These are phyloP conservation scores for Berberis vulgaris DNA, from an alignment of 164 flowering plant species.

Conservation along the genomic window DNA sequence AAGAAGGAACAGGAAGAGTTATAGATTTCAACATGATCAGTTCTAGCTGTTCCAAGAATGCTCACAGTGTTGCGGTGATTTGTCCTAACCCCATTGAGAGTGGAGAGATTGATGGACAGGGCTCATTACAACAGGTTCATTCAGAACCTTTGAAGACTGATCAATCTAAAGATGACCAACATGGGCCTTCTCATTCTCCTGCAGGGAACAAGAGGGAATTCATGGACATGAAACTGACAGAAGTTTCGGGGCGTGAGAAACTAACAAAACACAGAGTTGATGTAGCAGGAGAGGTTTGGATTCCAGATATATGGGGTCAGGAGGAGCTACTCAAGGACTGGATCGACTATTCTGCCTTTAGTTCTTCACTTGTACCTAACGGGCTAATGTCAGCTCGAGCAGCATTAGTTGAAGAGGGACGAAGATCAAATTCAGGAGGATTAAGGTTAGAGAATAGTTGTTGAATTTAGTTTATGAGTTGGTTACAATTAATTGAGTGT, in stretches of 20 bases:
- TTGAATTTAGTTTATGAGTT: slow-evolving; percentile 1
- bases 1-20: too few relatives aligned
- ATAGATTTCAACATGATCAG: too few relatives aligned
- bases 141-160: slow-evolving; percentile 6
- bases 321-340: slow-evolving; percentile 55
- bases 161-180: neutral
- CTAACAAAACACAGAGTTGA: slow-evolving; percentile 40
- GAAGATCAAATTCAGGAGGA: slow-evolving; percentile 19
- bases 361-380: slow-evolving; percentile 31
- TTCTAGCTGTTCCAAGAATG: too few relatives aligned
- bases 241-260: slow-evolving; percentile 34
- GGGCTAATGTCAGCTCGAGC: slow-evolving; percentile 41
- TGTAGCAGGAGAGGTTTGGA: slow-evolving; percentile 39
- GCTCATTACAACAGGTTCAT: neutral
- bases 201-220: neutral
- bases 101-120: too few relatives aligned
- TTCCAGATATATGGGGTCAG: slow-evolving; percentile 65
- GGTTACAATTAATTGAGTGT: neutral
- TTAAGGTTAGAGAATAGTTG: slow-evolving; percentile 15
- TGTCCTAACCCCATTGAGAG: too few relatives aligned
- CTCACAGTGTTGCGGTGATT: too few relatives aligned
- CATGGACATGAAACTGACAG: neutral
- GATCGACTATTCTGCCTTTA: slow-evolving; percentile 47
- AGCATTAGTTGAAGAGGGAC: slow-evolving; percentile 39
- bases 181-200: neutral